Base-by-base conservation (phyloP, 2,329 filamentous ascomycete genomes). In the Aspergillus pseudonomiae region DNA sequence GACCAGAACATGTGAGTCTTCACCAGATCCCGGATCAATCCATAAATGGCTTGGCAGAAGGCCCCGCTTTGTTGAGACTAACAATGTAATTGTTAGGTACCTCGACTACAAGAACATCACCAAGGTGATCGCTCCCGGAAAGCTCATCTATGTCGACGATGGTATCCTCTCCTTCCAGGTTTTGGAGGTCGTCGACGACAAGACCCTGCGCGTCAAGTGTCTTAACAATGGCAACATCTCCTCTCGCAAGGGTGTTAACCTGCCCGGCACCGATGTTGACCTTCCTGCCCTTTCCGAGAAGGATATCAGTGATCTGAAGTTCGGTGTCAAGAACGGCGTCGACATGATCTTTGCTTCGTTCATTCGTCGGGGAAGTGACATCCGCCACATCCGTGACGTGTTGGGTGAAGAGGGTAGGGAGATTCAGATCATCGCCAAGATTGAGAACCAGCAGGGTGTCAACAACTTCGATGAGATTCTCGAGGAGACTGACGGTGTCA, bases 81-180 rank as follows among this genome's bases (percentile, higher is more conserved):
- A 74, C 59, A 50, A 39, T 28, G 21, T 39, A 34, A 34, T 60
- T 59, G 36, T 50, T 67, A 94, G 92, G 89, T 97, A 93, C 77
- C 91, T 98, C 76, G 94, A 98, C 85, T 98, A 99, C 87, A 96
- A 96, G 89, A 99, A 99, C 87, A 98, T 99, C 82, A 97, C 94
- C 83, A 97, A 96, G 85, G 95, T 99, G 74, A 98, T 99, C 77
- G 82, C 91, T 78, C 85, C 88, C 64, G 95, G 94, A 76, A 94
- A 95, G 75, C 90, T 91, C 81, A 96, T 99, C 85, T 99, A 96
- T 83, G 95, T 99, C 73, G 95, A 99, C 76, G 95, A 99, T 76
- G 95, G 95, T 81, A 94, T 99, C 71, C 90, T 98, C 73, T 96
- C 94, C 30, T 98, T 99, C 74, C 91, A 97, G 78, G 95, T 99